Evolutionary conservation across 495 filamentous ascomycete species (phyloP).

Genomic region (Aspergillus saccharolyticus): DNA sequence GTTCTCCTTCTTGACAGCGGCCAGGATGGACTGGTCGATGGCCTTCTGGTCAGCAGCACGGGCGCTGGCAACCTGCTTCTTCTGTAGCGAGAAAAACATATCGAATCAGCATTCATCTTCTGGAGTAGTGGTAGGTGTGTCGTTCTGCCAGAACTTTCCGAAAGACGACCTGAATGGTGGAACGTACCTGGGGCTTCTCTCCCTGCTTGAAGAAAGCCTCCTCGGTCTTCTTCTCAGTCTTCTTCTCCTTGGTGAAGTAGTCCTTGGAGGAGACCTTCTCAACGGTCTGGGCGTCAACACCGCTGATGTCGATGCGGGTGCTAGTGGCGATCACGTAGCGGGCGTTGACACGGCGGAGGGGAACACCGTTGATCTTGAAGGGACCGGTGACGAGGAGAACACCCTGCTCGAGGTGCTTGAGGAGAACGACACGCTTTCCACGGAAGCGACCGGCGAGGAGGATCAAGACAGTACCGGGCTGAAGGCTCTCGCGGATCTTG

Average conservation of each 20-base stretch:
- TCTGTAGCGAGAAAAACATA: conserved; percentile 51
- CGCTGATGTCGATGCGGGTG: conserved; percentile 76
- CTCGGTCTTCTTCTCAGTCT: conserved; percentile 86
- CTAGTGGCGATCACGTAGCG: conserved; percentile 99
- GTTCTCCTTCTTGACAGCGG: conserved; percentile 92
- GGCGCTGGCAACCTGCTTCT: conserved; percentile 86
- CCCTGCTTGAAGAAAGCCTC: conserved; percentile 97
- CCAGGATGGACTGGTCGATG: conserved; percentile 87
- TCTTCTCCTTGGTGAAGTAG: conserved; percentile 96
- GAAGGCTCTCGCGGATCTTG: conserved; percentile 77
- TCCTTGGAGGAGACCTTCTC: conserved; percentile 77
- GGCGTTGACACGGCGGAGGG: conserved; percentile 93
- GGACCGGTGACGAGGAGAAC: conserved; percentile 98
- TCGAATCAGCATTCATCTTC: neutral
- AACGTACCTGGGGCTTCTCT: conserved; percentile 88
- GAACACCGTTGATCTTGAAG: conserved; percentile 99
- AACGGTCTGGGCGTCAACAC: conserved; percentile 74
- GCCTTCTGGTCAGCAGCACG: conserved; percentile 96
- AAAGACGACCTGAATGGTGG: neutral
- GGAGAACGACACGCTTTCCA: conserved; percentile 98
- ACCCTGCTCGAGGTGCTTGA: conserved; percentile 93
- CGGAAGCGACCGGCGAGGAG: conserved; percentile 99
- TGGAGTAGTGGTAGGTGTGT: too few relatives aligned
- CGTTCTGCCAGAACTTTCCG: too few relatives aligned
- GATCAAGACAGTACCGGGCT: conserved; percentile 92